These are phyloP conservation scores for Termitomyces titanicus DNA, from an alignment of 768 basidiomycete species.

Conservation along the genomic window DNA sequence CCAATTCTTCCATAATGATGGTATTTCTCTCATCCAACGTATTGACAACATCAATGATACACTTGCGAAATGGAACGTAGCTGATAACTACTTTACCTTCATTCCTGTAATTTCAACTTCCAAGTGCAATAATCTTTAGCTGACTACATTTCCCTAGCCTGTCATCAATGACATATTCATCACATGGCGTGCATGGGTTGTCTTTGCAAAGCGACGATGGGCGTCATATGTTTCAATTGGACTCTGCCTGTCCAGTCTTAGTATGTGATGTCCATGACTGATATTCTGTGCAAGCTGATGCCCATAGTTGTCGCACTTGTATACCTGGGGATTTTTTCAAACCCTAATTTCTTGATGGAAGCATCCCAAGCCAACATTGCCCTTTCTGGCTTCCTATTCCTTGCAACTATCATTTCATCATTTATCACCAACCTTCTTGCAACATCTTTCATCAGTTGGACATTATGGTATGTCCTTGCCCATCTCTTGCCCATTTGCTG, in stretches of 20 bases:
- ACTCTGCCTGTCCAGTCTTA: not conserved
- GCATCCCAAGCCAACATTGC: no score
- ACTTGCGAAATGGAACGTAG: not conserved
- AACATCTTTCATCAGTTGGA: not conserved
- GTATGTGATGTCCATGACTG: not conserved
- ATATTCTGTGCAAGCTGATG: not conserved
- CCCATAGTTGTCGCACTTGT: not conserved
- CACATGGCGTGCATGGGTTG: not conserved
- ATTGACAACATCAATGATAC: not conserved
- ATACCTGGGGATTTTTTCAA: not conserved
- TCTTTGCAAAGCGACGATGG: not conserved
- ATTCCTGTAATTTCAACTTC: not conserved
- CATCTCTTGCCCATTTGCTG: not conserved
- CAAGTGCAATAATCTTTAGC: not conserved
- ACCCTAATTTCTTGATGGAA: no score
- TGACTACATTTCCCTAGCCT: not conserved
- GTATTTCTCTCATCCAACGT: not conserved
- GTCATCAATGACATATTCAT: not conserved
- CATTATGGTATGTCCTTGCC: not conserved
- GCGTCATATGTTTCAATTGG: not conserved
- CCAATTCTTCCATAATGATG: not conserved
- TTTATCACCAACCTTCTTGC: not conserved
- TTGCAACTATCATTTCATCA: no score
- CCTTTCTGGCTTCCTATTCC: no score
- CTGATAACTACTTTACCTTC: not conserved